Evolutionary conservation across 2,329 filamentous ascomycete species (phyloP).

Genomic region (Aureobasidium melanogenum): DNA sequence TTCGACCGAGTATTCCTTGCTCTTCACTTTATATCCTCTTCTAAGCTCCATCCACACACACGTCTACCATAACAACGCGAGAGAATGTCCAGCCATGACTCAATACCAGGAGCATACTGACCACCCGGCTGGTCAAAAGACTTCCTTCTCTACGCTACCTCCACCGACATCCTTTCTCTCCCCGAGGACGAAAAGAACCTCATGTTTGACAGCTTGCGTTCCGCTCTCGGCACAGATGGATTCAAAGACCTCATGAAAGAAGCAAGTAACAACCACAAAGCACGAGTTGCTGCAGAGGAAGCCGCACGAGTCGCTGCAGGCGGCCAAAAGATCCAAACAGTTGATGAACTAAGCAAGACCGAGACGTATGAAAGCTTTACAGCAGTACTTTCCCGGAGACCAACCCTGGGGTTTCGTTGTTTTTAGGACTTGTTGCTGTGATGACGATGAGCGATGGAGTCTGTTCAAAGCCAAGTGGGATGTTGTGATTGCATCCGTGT

Average conservation of each 20-base stretch:
- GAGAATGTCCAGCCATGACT: not conserved
- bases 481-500: not conserved
- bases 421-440: not conserved
- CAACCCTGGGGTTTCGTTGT: not conserved
- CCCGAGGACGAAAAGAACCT: not conserved
- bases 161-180: not conserved
- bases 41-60: too few species aligned
- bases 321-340: not conserved
- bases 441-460: not conserved
- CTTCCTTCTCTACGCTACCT: not conserved
- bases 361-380: not conserved
- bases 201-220: conserved; percentile 1
- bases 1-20: too few species aligned
- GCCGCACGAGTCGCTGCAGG: not conserved
- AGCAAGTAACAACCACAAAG: not conserved
- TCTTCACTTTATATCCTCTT: too few species aligned
- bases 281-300: not conserved
- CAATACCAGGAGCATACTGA: not conserved
- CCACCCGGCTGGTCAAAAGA: not conserved
- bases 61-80: not conserved
- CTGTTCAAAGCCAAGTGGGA: conserved; percentile 2
- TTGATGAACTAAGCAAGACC: not conserved
- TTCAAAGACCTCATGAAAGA: not conserved
- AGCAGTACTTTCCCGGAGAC: not conserved
- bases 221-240: not conserved